Conservation (phyloP, 345 rosid species). For the Capsella bursapastoris region DNA sequence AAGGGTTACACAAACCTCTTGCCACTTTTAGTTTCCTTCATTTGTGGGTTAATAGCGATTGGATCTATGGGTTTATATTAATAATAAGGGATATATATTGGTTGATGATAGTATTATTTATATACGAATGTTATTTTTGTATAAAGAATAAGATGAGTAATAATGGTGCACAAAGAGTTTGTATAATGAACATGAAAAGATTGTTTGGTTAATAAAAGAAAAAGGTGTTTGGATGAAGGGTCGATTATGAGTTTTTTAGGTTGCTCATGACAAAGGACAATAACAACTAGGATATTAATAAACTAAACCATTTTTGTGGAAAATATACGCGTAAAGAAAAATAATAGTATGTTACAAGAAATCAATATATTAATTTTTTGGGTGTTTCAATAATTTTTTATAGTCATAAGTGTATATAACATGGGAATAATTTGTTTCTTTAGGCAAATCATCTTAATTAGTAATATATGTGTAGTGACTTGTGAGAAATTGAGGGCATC, state of each 20-base stretch:
- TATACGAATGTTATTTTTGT: not conserved
- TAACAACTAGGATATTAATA: slow-evolving; percentile 22
- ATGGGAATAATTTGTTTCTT: too few relatives aligned
- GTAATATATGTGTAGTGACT: too few relatives aligned
- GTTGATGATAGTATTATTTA: not conserved
- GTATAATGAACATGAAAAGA: slow-evolving; percentile 41
- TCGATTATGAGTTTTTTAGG: slow-evolving; percentile 43
- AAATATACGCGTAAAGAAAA: too few relatives aligned
- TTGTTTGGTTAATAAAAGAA: slow-evolving; percentile 44
- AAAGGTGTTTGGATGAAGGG: slow-evolving; percentile 44
- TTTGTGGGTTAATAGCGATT: slow-evolving; percentile 26
- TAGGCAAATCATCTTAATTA: too few relatives aligned
- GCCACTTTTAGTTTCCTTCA: slow-evolving; percentile 31
- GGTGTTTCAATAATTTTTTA: too few relatives aligned
- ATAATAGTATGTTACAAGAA: too few relatives aligned
- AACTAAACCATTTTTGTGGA: not conserved
- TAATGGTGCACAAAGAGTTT: slow-evolving; percentile 31
- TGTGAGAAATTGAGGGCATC: too few relatives aligned
- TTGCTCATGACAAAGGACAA: slow-evolving; percentile 44
- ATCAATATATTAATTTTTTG: too few relatives aligned
- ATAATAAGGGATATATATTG: slow-evolving; percentile 1
- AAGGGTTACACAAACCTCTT: slow-evolving; percentile 39
- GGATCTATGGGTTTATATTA: slow-evolving; percentile 21
- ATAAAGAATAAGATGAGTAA: slow-evolving; percentile 11
- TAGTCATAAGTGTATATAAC: too few relatives aligned